phyloP scores from a whole-genome alignment of 139 green algal genomes.

The Spirogloea muscicola region DNA sequence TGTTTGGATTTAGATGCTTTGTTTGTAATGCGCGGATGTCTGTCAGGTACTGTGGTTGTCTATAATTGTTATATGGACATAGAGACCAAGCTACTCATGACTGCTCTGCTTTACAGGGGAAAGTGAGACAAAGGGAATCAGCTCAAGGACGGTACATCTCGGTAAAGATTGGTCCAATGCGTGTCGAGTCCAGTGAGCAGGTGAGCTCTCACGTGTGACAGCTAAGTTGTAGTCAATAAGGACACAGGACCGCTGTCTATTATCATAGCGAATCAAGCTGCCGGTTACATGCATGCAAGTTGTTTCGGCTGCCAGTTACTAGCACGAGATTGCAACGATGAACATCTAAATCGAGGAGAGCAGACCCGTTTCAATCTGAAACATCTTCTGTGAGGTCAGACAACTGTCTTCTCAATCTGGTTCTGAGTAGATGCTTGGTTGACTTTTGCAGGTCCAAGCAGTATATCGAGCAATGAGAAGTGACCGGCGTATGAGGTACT shows the following conservation, averaged over 20 bases:
- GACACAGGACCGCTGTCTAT: not conserved
- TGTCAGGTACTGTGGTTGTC: too few relatives aligned
- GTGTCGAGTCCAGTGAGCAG: conserved; percentile 43
- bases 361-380: not conserved
- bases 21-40: too few relatives aligned
- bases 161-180: conserved; percentile 42
- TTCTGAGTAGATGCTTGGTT: not conserved
- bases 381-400: not conserved
- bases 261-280: not conserved
- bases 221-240: too few relatives aligned
- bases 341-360: not conserved
- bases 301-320: not conserved
- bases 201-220: not conserved
- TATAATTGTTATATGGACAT: too few relatives aligned
- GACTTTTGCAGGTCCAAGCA: conserved; percentile 9
- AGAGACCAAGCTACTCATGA: not conserved
- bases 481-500: conserved; percentile 26
- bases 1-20: not conserved
- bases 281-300: not conserved
- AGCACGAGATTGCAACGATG: not conserved
- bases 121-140: conserved; percentile 35
- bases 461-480: conserved; percentile 33
- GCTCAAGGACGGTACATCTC: conserved; percentile 41
- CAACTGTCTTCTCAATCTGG: not conserved
- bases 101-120: not conserved